Evolutionary conservation across 2,329 filamentous ascomycete species (phyloP), one percentile per base, ranked within the genome.

Genomic region (Cladosporium sp.): DNA sequence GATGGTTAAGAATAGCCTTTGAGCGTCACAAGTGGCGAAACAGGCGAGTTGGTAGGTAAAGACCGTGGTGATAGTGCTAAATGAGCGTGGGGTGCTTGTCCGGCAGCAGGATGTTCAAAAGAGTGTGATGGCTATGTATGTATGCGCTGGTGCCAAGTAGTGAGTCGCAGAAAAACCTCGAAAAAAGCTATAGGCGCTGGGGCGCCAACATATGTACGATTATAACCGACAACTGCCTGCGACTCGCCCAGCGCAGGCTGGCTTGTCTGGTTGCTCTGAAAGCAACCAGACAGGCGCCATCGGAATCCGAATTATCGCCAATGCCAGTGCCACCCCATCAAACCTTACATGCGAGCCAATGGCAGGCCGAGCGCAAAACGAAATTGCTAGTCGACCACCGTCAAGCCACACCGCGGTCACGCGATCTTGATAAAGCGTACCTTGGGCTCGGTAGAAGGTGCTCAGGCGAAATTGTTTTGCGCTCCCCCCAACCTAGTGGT

Each of bases 61-160:
- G 54, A 56, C 34, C 17, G 54, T 56, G 7, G 42, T 22, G 15
- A 19, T 15, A 42, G 30, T 38, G 34, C 20, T 37, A 49, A 56
- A 56, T 22, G 54, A 56, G n/a, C 43, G 54, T 55, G 30, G 54
- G 52, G 4, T 49, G 54, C 54, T 56, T 56, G 54, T 56, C 54
- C 54, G 28, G 54, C 54, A 56, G 54, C 54, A 56, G 22, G 19
- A 39, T 11, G 6, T 25, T 45, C 19, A 56, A 56, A 47, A 14
- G 54, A 56, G 42, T n/a, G 54, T 56, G 52, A 14, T 50, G 47
- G 22, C 25, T 47, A 15, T 34, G 30, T 34, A 34, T 34, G 30
- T 34, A 34, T 34, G 30, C 8, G 11, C n/a, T n/a, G n/a, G n/a
- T 47, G 43, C 43, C 43, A 47, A 47, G 52, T 55, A 25, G 28